A percentile compares a stretch with the other conserved stretches of the same genome.
These are phyloP conservation scores for Diaporthe longicolla DNA, from an alignment of 2,329 filamentous ascomycete species.

Conservation along the genomic window DNA sequence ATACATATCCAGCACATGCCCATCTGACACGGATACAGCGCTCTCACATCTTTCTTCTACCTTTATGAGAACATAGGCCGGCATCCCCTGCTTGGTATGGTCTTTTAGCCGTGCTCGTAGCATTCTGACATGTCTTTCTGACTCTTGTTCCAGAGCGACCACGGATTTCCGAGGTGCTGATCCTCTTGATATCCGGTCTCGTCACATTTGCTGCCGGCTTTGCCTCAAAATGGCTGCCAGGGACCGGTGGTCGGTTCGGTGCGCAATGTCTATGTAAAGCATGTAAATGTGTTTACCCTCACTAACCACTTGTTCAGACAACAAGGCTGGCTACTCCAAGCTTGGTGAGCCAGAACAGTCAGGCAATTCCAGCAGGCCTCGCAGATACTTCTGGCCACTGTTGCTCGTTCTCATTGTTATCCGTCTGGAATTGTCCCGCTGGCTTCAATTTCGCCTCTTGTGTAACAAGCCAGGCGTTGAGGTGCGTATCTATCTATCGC, in stretches of 20 bases:
- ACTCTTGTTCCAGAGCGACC: conserved; percentile 58
- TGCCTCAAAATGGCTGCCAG: conserved; percentile 62
- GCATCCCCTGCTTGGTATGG: conserved; percentile 63
- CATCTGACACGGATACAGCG: conserved; percentile 31
- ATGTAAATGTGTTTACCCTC: neutral
- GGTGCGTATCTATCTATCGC: conserved; percentile 49
- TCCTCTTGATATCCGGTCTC: conserved; percentile 61
- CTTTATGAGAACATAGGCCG: conserved; percentile 53
- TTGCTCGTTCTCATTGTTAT: conserved; percentile 61
- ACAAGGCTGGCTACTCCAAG: conserved; percentile 46
- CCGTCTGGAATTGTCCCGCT: conserved; percentile 64
- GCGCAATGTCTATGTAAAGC: conserved; percentile 28
- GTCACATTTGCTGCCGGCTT: conserved; percentile 59
- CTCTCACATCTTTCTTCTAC: conserved; percentile 36
- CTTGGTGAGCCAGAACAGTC: conserved; percentile 52
- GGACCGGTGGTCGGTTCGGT: conserved; percentile 63
- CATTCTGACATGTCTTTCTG: conserved; percentile 1
- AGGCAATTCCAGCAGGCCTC: conserved; percentile 61
- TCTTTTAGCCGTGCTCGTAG: neutral
- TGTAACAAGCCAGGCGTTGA: conserved; percentile 66
- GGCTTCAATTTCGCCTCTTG: conserved; percentile 62
- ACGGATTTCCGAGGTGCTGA: conserved; percentile 61
- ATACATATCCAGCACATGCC: neutral
- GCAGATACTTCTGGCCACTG: conserved; percentile 60
- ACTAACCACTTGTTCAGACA: conserved; percentile 43